Base-by-base conservation (phyloP, 495 filamentous ascomycete genomes). In the Aspergillus cavernicola region DNA sequence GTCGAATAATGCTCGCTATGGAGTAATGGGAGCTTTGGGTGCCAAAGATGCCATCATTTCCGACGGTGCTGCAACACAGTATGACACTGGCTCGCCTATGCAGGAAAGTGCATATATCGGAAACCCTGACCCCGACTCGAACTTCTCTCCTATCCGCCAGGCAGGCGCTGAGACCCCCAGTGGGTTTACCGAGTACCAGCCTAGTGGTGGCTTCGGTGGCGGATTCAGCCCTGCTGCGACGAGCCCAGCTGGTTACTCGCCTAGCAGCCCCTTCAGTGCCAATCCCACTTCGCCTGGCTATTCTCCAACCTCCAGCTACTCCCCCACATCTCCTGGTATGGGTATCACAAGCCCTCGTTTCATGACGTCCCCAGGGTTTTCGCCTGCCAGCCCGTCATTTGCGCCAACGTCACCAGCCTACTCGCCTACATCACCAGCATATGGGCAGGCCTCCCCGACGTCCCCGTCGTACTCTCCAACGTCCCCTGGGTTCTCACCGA, bases 1-100 rank as follows among this genome's bases (percentile, higher is more conserved):
- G 23, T 90, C 89, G 18, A 88, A 93, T 66, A 92, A 92, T 66
- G 87, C 86, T 11, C 81, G 88, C 56, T 85, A 88, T 73, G 83
- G 84, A 57, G 76, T 92, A 32, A 88, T 89, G 77, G 82, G 84
- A 23, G 84, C 83, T 44, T 84, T 93, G 66, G 81, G 82, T 6
- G 77, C 84, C 39, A 91, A 88, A 71, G 86, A 85, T 50, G 77
- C 76, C 23, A 81, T 85, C 45, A 65, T 77, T 28, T 76, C 84
- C 33, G 90, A 91, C 50, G 93, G 93, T 56, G 88, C 90, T 36
- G 87, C 90, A 19, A 99, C 93, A 16, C 95, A 95, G 6, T 99
- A 99, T 66, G 93, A 96, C 60, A 86, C 83, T 37, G 88, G 85
- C 47, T 97, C 93, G 22, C 93, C 93, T 6, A 83, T 92, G 78